These are phyloP conservation scores for Laguncularia racemosa DNA, from an alignment of 345 rosid genomes.

Conservation along the genomic window DNA sequence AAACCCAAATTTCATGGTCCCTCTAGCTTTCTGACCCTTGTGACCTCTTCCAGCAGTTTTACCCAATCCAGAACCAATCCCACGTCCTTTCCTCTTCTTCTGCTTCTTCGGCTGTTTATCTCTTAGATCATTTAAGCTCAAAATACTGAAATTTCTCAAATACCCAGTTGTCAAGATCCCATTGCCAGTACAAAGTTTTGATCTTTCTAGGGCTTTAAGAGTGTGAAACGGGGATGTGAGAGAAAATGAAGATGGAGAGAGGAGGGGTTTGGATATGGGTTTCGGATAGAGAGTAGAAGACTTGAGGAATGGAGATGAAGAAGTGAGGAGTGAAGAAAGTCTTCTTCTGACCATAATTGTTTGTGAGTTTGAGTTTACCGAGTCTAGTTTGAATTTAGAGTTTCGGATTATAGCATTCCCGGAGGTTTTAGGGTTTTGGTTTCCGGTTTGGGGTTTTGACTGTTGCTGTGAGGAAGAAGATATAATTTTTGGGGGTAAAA, in stretches of 20 bases:
- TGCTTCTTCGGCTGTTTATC: constrained; percentile 85
- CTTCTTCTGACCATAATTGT: constrained; percentile 33
- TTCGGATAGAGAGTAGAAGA: constrained; percentile 14
- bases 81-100: constrained; percentile 92
- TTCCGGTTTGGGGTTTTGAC: no score
- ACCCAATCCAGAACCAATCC: constrained; percentile 95
- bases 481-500: no score
- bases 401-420: no score
- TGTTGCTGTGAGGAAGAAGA: no score
- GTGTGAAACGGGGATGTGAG: constrained; percentile 11
- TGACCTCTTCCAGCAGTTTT: constrained; percentile 98
- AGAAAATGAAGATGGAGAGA: constrained; percentile 10
- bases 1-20: constrained; percentile 76
- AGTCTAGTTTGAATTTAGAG: no score
- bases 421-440: no score
- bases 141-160: constrained; percentile 47
- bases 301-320: constrained; percentile 21
- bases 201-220: constrained; percentile 5
- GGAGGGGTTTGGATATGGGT: constrained; percentile 13
- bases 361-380: background rate
- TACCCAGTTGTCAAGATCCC: constrained; percentile 19
- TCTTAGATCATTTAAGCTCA: constrained; percentile 84
- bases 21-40: constrained; percentile 93
- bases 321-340: constrained; percentile 35
- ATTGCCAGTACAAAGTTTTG: no score